Percentiles rank a stretch among this genome's conserved stretches.
phyloP scores from a whole-genome alignment of 2,329 filamentous ascomycete genomes.

The Sporothrix brunneoviolacea region DNA sequence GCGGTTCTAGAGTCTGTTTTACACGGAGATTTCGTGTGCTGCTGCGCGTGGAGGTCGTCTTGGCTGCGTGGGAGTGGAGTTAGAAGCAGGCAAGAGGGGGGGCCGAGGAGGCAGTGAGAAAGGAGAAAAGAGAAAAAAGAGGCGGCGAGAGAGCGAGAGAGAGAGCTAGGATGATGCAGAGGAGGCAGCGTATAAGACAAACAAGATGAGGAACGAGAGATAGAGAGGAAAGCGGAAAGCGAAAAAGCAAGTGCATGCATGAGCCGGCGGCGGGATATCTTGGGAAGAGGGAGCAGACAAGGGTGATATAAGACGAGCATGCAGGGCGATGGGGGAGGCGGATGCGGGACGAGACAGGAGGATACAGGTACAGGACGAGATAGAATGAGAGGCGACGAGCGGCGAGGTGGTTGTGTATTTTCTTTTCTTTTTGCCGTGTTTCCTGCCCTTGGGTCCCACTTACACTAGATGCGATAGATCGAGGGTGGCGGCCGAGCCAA shows the following conservation, averaged over 20 bases:
- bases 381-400: background rate
- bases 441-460: background rate
- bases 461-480: background rate
- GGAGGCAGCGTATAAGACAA: background rate
- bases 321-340: no score
- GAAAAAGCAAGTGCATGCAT: background rate
- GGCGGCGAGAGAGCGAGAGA: background rate
- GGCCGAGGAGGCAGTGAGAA: background rate
- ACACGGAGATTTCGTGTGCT: background rate
- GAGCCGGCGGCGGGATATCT: background rate
- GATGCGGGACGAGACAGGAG: no score
- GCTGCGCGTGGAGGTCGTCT: background rate
- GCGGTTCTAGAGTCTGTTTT: background rate
- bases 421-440: background rate
- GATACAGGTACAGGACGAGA: background rate
- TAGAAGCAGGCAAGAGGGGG: background rate
- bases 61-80: conserved; percentile 2
- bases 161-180: background rate
- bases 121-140: background rate
- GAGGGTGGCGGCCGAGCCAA: no score
- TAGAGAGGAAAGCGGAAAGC: background rate
- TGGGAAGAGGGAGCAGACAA: background rate
- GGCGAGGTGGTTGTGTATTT: background rate
- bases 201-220: background rate
- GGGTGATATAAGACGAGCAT: background rate